Conservation (phyloP, 2,329 filamentous ascomycete genomes). For the Drechslerella coelobrocha region DNA sequence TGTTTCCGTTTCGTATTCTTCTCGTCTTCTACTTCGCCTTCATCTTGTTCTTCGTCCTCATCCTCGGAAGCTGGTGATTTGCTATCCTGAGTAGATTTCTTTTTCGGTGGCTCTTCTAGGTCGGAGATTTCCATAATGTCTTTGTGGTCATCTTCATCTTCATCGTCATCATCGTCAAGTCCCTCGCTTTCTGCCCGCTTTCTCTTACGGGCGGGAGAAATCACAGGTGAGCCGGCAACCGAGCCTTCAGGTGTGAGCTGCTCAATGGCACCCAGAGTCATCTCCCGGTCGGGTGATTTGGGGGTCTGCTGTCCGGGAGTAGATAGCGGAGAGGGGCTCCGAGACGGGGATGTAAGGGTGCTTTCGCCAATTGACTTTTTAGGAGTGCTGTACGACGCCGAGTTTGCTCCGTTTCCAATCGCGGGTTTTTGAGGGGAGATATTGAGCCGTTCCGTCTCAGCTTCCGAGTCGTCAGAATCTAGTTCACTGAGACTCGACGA, state of each 20-base stretch:
- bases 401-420: constrained; percentile 66
- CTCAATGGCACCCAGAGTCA: constrained; percentile 46
- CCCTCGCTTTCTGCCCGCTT: constrained; percentile 33
- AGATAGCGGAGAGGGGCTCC: constrained; percentile 42
- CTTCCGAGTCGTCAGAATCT: constrained; percentile 67
- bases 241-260: constrained; percentile 46
- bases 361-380: constrained; percentile 51
- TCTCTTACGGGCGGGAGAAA: constrained; percentile 40
- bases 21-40: constrained; percentile 15
- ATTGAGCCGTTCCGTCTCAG: constrained; percentile 77
- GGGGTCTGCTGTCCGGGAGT: constrained; percentile 41
- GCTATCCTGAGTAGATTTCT: constrained; percentile 35
- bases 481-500: constrained; percentile 56
- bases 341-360: constrained; percentile 45
- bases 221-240: constrained; percentile 31
- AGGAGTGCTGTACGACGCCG: constrained; percentile 41
- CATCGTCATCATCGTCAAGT: constrained; percentile 25
- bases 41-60: constrained; percentile 24
- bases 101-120: constrained; percentile 57
- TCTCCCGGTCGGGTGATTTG: constrained; percentile 48
- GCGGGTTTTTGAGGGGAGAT: constrained; percentile 75
- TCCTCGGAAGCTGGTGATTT: constrained; percentile 40
- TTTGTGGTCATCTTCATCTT: constrained; percentile 29
- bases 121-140: constrained; percentile 55
- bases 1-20: constrained; percentile 20